Percentiles rank a stretch among this genome's conserved stretches.
These are phyloP conservation scores for Blastobotrys attinorum DNA, from an alignment of 805 yeast genomes.

Conservation along the genomic window DNA sequence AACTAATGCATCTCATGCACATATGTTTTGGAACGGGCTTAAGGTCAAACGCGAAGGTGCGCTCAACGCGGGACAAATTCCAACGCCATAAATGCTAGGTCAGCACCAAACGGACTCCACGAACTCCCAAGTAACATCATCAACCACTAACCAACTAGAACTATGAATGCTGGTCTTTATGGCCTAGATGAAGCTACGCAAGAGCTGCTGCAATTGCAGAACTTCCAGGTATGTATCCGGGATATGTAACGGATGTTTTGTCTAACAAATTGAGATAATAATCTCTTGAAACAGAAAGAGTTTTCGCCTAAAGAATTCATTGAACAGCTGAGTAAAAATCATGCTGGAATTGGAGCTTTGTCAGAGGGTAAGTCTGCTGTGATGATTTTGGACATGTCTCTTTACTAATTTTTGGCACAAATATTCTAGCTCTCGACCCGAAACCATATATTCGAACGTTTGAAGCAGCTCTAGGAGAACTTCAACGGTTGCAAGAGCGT, in stretches of 20 bases:
- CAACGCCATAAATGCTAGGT: no score
- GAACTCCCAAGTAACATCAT: no score
- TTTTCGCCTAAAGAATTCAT: constrained; percentile 72
- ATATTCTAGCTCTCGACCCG: constrained; percentile 53
- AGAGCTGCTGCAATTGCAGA: constrained; percentile 24
- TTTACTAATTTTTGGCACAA: constrained; percentile 1
- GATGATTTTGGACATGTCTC: background rate
- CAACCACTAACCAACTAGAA: background rate
- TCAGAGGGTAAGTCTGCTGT: constrained; percentile 13
- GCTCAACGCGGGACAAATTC: no score
- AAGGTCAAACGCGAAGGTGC: no score
- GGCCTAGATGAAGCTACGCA: constrained; percentile 29
- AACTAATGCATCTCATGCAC: no score
- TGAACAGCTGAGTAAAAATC: constrained; percentile 68
- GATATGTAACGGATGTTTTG: background rate
- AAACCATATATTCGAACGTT: constrained; percentile 92
- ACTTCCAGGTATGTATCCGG: constrained; percentile 21
- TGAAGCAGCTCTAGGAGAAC: constrained; percentile 71
- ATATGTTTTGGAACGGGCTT: no score
- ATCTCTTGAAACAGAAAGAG: constrained; percentile 14
- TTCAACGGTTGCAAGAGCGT: constrained; percentile 53
- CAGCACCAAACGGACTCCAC: no score
- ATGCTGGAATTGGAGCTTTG: constrained; percentile 28
- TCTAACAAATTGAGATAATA: background rate
- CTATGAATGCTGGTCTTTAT: constrained; percentile 18